Evolutionary conservation across 2,329 filamentous ascomycete species (phyloP).

Genomic region (Diaporthe australafricana): DNA sequence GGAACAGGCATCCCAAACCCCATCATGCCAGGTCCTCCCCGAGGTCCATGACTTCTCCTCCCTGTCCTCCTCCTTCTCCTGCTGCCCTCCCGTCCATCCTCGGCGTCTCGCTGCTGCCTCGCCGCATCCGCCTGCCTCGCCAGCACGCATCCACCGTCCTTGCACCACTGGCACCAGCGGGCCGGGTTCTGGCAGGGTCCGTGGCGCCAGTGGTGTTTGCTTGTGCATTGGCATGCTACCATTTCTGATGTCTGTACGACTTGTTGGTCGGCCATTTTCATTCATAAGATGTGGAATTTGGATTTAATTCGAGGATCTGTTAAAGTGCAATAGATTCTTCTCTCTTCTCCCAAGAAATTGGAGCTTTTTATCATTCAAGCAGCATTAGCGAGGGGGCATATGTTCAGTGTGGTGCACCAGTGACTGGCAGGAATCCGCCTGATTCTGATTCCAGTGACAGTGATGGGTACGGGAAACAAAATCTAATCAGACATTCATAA

Average conservation of each 20-base stretch:
- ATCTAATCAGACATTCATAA: too few relatives aligned
- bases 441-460: too few relatives aligned
- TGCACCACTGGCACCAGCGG: slow-evolving; percentile 20
- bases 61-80: not conserved
- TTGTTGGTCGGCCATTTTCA: slow-evolving; percentile 8
- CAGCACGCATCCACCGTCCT: slow-evolving; percentile 14
- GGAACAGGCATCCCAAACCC: not conserved
- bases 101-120: not conserved
- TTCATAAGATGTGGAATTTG: not conserved
- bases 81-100: not conserved
- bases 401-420: too few relatives aligned
- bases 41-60: too few relatives aligned
- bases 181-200: slow-evolving; percentile 8
- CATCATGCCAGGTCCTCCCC: too few relatives aligned
- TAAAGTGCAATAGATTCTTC: too few relatives aligned
- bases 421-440: too few relatives aligned
- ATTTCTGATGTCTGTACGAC: not conserved
- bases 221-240: slow-evolving; percentile 15
- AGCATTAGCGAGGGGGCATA: too few relatives aligned
- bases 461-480: too few relatives aligned
- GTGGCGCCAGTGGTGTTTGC: slow-evolving; percentile 4
- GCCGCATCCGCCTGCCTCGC: not conserved
- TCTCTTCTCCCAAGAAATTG: too few relatives aligned
- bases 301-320: not conserved
- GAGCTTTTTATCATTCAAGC: too few relatives aligned